Conservation (phyloP, 371 early-diverging fungal genomes). For the Rhizopus sp. region DNA sequence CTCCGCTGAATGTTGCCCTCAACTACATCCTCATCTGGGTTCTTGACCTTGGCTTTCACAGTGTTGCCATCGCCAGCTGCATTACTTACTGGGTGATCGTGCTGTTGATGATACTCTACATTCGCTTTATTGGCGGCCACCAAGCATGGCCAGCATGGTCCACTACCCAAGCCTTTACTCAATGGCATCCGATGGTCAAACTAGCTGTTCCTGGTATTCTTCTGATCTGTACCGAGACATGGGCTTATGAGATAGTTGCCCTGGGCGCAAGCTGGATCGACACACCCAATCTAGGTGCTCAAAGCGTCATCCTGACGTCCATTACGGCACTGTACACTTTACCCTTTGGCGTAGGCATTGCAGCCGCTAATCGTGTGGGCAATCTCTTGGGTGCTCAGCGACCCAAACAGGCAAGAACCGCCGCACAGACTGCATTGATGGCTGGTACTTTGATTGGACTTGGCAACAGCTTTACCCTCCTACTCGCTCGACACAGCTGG, state of each 20-base stretch:
- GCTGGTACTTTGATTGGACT: conserved; percentile 36
- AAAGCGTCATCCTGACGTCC: conserved; percentile 77
- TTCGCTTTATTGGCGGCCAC: conserved; percentile 63
- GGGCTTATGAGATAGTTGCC: conserved; percentile 61
- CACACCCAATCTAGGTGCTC: conserved; percentile 76
- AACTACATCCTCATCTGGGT: conserved; percentile 78
- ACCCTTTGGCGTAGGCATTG: conserved; percentile 65
- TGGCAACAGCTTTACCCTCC: conserved; percentile 30
- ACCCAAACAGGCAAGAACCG: conserved; percentile 47
- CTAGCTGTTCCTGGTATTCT: conserved; percentile 72
- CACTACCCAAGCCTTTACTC: conserved; percentile 56
- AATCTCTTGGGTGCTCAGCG: conserved; percentile 65
- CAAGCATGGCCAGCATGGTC: conserved; percentile 80
- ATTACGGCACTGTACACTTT: conserved; percentile 68
- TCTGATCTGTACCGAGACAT: conserved; percentile 70
- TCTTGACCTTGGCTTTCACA: conserved; percentile 69
- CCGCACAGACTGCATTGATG: conserved; percentile 44
- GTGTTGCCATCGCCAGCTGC: conserved; percentile 80
- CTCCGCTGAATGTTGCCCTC: conserved; percentile 70
- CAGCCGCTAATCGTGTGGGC: conserved; percentile 77
- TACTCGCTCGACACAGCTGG: conserved; percentile 52
- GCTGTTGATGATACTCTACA: conserved; percentile 60
- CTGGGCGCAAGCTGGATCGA: conserved; percentile 82
- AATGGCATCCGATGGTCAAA: conserved; percentile 63
- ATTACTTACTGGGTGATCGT: conserved; percentile 72